Conservation (phyloP, 192 early-diverging fungal species). For the Thamnidium elegans region DNA sequence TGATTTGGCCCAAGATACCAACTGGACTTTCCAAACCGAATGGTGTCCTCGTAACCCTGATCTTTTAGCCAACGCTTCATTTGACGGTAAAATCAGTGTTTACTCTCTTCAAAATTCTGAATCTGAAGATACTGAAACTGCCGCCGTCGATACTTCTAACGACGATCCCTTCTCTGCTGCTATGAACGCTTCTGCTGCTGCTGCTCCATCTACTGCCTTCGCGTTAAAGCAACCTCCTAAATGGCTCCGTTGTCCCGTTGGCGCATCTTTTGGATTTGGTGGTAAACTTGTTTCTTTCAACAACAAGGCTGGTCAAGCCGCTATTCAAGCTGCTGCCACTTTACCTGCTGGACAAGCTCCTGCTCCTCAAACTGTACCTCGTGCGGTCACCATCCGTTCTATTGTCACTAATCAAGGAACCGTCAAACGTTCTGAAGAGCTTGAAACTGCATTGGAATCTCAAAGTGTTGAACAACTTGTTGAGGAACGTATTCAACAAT, state of each 20-base stretch:
- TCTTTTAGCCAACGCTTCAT: constrained; percentile 80
- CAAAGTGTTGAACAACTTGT: constrained; percentile 36
- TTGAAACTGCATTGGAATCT: constrained; percentile 64
- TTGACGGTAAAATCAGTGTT: constrained; percentile 91
- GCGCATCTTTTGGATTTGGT: constrained; percentile 87
- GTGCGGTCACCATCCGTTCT: constrained; percentile 57
- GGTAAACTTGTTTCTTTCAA: constrained; percentile 82
- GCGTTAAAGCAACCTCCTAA: constrained; percentile 84
- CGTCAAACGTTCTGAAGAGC: constrained; percentile 61
- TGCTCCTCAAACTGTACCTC: constrained; percentile 30
- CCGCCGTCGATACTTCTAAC: constrained; percentile 36
- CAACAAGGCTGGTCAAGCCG: constrained; percentile 44
- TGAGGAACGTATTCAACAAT: constrained; percentile 42
- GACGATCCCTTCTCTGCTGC: constrained; percentile 80
- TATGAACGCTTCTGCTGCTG: constrained; percentile 28
- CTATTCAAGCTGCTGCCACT: constrained; percentile 20
- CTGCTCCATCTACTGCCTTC: constrained; percentile 57
- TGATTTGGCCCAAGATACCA: constrained; percentile 78
- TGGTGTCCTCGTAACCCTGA: constrained; percentile 97
- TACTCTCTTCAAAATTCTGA: constrained; percentile 69
- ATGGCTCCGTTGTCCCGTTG: constrained; percentile 89
- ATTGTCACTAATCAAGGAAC: constrained; percentile 76
- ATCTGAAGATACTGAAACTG: constrained; percentile 27
- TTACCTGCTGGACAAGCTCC: constrained; percentile 40
- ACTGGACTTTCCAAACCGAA: constrained; percentile 96